Evolutionary conservation across 1,284 basidiomycete genomes (phyloP), one percentile per base, ranked within the genome.

Genomic region (Apiotrichum porosum): DNA sequence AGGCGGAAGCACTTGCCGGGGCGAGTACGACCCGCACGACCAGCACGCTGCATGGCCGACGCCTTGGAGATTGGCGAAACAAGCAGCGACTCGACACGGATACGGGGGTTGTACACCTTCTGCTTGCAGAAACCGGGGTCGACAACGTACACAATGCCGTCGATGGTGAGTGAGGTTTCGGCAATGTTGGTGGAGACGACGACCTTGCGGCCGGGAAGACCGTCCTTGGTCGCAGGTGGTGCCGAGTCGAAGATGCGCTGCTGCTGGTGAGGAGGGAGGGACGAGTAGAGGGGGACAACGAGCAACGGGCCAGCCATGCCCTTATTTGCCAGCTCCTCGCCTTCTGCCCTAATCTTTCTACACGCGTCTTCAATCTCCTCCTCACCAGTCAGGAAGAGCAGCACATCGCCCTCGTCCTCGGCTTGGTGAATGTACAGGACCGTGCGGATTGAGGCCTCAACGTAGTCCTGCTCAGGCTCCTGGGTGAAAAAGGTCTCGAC

Each of bases 341-440:
- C 87, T 65, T 97, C 92, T 1, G 85, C 74, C 62, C 88, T 87
- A 68, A 97, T 94, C 72, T 95, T 94, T 30, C 88, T 78, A 69
- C 94, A 97, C 0, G 92, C 85, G 60, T 97, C 93, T 66, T 98
- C 94, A 58, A 98, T 98, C 75, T 98, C 95, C 65, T 97, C 94
- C 69, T 97, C 93, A 71, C 94, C 94, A 0, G 95, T 97, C 56
- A 98, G 76, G 82, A 98, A 98, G 5, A 98, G 76, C 1, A 98
- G 76, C 32, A 98, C 82, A 66, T 99, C 94, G 3, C 94, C 94
- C 1, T 84, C 85, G 5, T 91, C 88, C 70, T 99, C 94, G 1
- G 89, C 90, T 56, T 94, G 84, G 68, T 98, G 94, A 39, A 99
- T 97, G 86, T 94, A 95, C 47, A 97, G 78, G 23, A 97, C 93